Base-by-base conservation (phyloP, 2,329 filamentous ascomycete species). In the Scopulariopsis brevicaulis region DNA sequence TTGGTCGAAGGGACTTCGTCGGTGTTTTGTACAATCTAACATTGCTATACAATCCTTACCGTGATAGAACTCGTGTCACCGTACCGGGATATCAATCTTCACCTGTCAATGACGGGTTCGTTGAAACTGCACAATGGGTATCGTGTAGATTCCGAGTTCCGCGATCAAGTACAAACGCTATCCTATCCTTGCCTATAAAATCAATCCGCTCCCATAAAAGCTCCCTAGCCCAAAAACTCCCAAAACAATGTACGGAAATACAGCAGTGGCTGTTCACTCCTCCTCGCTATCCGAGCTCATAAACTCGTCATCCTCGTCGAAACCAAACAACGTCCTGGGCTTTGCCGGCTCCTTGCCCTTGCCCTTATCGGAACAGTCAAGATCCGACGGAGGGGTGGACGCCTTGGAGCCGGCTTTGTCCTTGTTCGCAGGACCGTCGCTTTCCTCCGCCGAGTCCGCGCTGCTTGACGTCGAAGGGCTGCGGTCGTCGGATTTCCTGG, bases 271-370 rank as follows among this genome's bases (percentile, higher is more conserved):
- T 3, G 5, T 22, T 28, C 73, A 69, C 6, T 74, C 72, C 14
- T 80, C 78, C 37, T 85, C 83, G n/a, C 85, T 81, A 56, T 81
- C 80, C 11, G 81, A 84, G 64, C 83, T 87, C 80, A 86, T 83
- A 62, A 86, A 87, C 64, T 89, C 85, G 53, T 91, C 87, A 57
- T 89, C 86, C 37, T 92, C 87, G 61, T 91, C 88, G 71, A 91
- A 93, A 0, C 87, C 88, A 64, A 86, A 87, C 66, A 91, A 89
- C 0, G 78, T 74, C 65, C 64, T 74, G 20, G 68, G 67, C 62
- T 74, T 73, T 22, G 20, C 46, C 5, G 46, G 54, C 60, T 67
- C 7, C 69, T 66, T 12, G 72, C 65, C 37, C 70, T 67, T 66
- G 54, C 59, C 68, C 57, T 68, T 74, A 64, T 67, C 65, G 5